phyloP scores from a whole-genome alignment of 192 early-diverging fungal genomes.

The Allomyces macrogynus region DNA sequence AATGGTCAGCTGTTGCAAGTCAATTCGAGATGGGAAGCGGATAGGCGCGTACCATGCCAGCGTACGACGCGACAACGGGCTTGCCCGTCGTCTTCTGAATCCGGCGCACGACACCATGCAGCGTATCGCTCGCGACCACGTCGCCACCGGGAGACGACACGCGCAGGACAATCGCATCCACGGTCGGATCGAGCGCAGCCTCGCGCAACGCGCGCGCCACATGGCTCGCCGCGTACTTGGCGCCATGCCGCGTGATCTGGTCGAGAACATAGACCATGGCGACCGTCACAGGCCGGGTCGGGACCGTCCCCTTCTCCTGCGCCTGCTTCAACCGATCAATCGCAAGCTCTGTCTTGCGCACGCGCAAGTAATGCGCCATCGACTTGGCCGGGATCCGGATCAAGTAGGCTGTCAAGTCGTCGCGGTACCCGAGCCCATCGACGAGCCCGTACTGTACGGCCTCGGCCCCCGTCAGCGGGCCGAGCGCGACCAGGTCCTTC shows the following conservation, averaged over 20 bases:
- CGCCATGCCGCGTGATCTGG: slow-evolving; percentile 21
- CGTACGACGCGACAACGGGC: slow-evolving; percentile 43
- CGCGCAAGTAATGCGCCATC: slow-evolving; percentile 10
- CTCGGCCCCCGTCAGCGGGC: slow-evolving; percentile 28
- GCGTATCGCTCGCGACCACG: slow-evolving; percentile 40
- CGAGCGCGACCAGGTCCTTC: slow-evolving; percentile 28
- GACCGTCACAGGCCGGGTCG: slow-evolving; percentile 14
- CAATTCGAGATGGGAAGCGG: no score
- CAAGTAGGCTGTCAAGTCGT: slow-evolving; percentile 17
- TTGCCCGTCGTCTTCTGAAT: slow-evolving; percentile 32
- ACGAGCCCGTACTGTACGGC: slow-evolving; percentile 28
- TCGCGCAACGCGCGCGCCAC: slow-evolving; percentile 27
- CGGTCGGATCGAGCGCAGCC: slow-evolving; percentile 26
- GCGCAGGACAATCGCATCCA: slow-evolving; percentile 40
- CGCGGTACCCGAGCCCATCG: slow-evolving; percentile 25
- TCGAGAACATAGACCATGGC: slow-evolving; percentile 43
- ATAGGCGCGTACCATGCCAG: slow-evolving; percentile 14
- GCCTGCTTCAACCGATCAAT: slow-evolving; percentile 2
- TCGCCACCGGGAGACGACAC: slow-evolving; percentile 56
- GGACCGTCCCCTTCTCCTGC: background rate
- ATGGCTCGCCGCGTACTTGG: slow-evolving; percentile 16
- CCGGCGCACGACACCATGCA: slow-evolving; percentile 33
- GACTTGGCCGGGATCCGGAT: slow-evolving; percentile 10
- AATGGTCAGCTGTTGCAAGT: no score
- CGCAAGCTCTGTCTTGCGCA: slow-evolving; percentile 7